Evolutionary conservation across 805 yeast species (phyloP).

Genomic region (Lachancea fermentati): DNA sequence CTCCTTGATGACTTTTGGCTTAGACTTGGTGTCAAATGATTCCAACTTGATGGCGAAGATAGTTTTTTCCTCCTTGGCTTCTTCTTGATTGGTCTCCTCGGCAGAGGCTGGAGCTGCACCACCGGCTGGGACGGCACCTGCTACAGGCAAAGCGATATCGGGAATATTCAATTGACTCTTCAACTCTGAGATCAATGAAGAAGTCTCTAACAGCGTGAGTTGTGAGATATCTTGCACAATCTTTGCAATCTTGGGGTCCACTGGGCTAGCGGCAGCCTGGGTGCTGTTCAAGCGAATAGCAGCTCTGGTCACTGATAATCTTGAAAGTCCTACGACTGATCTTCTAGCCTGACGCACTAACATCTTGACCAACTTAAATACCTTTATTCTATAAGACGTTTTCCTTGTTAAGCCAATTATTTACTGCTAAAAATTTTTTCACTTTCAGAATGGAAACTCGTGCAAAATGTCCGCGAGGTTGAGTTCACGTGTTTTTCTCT

Average conservation of each 20-base stretch:
- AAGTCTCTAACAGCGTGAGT: conserved; percentile 88
- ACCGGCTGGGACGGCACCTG: conserved; percentile 54
- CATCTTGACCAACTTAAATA: conserved; percentile 7
- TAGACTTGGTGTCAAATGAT: conserved; percentile 87
- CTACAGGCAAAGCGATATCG: conserved; percentile 82
- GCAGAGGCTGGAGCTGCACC: conserved; percentile 65
- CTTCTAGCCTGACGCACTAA: conserved; percentile 21
- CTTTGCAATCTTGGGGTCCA: conserved; percentile 79
- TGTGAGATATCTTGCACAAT: conserved; percentile 90
- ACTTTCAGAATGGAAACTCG: neutral
- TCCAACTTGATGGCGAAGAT: conserved; percentile 89
- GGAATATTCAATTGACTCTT: conserved; percentile 84
- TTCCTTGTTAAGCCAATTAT: neutral
- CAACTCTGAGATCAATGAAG: conserved; percentile 75
- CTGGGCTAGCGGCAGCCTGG: conserved; percentile 51
- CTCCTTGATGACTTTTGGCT: conserved; percentile 97
- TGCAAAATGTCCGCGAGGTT: neutral
- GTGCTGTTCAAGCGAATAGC: conserved; percentile 46
- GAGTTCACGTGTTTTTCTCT: neutral
- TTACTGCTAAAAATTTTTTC: neutral
- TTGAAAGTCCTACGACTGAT: conserved; percentile 10
- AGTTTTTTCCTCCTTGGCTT: conserved; percentile 83
- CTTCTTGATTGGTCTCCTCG: conserved; percentile 67
- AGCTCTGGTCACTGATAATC: conserved; percentile 8
- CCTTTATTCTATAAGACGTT: neutral